Evolutionary conservation across 1,139 yeast genomes (phyloP).

Genomic region (Barnettozyma hawaiiensis): DNA sequence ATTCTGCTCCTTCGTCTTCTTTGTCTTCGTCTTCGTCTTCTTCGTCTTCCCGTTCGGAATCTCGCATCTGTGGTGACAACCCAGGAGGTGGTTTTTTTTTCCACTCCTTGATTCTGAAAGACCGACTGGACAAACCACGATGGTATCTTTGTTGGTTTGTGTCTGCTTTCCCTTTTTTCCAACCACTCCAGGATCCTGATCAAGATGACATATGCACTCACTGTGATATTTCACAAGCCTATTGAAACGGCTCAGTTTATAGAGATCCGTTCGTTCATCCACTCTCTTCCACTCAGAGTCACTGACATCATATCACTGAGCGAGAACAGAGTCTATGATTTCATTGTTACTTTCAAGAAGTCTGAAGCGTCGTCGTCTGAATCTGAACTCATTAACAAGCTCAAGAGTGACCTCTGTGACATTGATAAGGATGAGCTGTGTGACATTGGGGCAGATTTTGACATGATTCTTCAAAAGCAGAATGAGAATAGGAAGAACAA

Average conservation of each 20-base stretch:
- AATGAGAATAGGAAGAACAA: conserved; percentile 43
- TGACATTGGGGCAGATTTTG: conserved; percentile 28
- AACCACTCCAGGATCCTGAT: too few species aligned
- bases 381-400: conserved; percentile 12
- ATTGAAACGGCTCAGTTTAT: conserved; percentile 11
- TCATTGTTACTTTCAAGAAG: conserved; percentile 15
- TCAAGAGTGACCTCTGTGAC: conserved; percentile 24
- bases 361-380: conserved; percentile 18
- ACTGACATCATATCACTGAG: conserved; percentile 25
- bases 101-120: too few species aligned
- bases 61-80: too few species aligned
- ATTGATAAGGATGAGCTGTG: conserved; percentile 7
- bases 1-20: too few species aligned
- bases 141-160: too few species aligned
- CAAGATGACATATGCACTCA: conserved; percentile 18
- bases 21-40: too few species aligned
- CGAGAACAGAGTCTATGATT: conserved; percentile 31
- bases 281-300: conserved; percentile 26
- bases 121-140: too few species aligned
- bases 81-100: too few species aligned
- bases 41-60: too few species aligned
- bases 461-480: conserved; percentile 42
- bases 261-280: conserved; percentile 23
- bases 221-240: conserved; percentile 20
- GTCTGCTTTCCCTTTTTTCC: too few species aligned